Percentiles rank a stretch among this genome's conserved stretches.
phyloP scores from a whole-genome alignment of 2,329 filamentous ascomycete genomes.

The Colletotrichum neosansevieriae region DNA sequence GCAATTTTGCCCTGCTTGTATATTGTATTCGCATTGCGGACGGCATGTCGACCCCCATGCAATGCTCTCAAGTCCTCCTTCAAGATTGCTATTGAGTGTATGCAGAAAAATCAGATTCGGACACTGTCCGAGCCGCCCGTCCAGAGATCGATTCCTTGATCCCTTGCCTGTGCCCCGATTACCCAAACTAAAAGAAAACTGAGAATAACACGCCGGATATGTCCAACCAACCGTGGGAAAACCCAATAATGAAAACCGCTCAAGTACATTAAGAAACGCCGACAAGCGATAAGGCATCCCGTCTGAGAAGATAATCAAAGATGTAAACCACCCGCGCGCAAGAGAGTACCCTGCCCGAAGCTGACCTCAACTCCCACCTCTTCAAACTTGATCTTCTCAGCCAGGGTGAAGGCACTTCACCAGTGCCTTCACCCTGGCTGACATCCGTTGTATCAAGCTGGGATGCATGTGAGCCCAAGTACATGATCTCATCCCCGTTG shows the following conservation, averaged over 20 bases:
- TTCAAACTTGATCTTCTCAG: slow-evolving; percentile 2
- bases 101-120: slow-evolving; percentile 34
- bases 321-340: not conserved
- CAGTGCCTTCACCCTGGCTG: not conserved
- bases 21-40: slow-evolving; percentile 13
- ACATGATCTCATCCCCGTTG: slow-evolving; percentile 25
- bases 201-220: not conserved
- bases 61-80: not conserved
- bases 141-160: slow-evolving; percentile 17
- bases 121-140: slow-evolving; percentile 37
- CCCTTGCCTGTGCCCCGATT: slow-evolving; percentile 12
- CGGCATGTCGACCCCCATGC: not conserved
- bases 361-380: not conserved
- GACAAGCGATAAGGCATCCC: not conserved
- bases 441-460: slow-evolving; percentile 4
- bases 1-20: slow-evolving; percentile 5
- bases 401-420: too few relatives aligned
- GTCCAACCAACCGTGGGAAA: not conserved
- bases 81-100: slow-evolving; percentile 4
- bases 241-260: slow-evolving; percentile 3
- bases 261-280: slow-evolving; percentile 23
- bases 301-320: not conserved
- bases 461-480: slow-evolving; percentile 11
- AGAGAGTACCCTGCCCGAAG: slow-evolving; percentile 9
- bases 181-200: slow-evolving; percentile 19